These are phyloP conservation scores for Trametes cinnabarina DNA, from an alignment of 768 basidiomycete genomes.

Conservation along the genomic window DNA sequence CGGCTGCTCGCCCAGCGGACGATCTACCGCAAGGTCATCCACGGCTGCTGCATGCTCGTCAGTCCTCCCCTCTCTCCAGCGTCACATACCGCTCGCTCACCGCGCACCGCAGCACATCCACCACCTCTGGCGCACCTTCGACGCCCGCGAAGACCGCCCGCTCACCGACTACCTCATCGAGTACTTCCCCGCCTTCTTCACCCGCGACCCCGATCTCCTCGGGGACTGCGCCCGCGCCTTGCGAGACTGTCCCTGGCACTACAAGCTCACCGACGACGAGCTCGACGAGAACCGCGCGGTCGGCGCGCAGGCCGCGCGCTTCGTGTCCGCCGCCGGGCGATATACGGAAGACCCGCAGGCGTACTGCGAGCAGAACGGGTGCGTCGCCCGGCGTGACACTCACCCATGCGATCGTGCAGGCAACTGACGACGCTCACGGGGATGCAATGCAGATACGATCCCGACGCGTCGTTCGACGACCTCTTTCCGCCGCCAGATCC, in stretches of 20 bases:
- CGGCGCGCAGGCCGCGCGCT: constrained; percentile 13
- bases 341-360: constrained; percentile 4
- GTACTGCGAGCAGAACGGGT: constrained; percentile 16
- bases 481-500: constrained; percentile 13
- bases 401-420: background rate
- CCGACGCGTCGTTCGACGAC: background rate
- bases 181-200: constrained; percentile 10
- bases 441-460: background rate
- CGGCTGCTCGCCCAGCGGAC: constrained; percentile 1
- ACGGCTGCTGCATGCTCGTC: constrained; percentile 16
- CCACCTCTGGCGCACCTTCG: constrained; percentile 10
- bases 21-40: constrained; percentile 13
- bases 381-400: background rate
- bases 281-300: background rate
- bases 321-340: constrained; percentile 6
- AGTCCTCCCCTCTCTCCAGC: background rate
- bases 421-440: too few relatives aligned
- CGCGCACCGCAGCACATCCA: constrained; percentile 12
- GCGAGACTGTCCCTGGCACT: constrained; percentile 3
- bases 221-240: background rate
- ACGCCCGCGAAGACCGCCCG: background rate
- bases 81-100: too few relatives aligned
- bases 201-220: constrained; percentile 5
- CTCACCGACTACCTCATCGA: background rate
- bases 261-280: constrained; percentile 11